Evolutionary conservation across 2,329 filamentous ascomycete genomes (phyloP), one percentile per base, ranked within the genome.

Genomic region (Bipolaris sorokiniana): DNA sequence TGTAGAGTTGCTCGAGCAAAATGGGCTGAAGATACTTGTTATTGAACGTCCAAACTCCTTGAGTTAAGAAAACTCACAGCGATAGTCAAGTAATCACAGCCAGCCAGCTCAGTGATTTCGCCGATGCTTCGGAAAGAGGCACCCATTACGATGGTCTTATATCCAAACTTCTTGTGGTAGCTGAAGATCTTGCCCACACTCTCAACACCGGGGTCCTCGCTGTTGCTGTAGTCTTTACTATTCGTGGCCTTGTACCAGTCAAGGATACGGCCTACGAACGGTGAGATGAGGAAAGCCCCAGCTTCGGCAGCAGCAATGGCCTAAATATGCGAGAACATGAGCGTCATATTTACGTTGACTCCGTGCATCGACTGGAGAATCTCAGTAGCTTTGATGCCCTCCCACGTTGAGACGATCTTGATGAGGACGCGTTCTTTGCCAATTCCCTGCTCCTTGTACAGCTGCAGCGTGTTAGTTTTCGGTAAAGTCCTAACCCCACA

Each of bases 141-240:
- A 76, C 95, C 95, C 95, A 99, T 99, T 82, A 99, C 95, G 73
- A 98, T 97, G 80, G 95, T 99, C 74, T 96, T 97, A 89, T 99
- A 97, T 80, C 90, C 92, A 80, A 84, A 91, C 87, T 98, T 98
- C 91, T 99, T 99, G 90, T 99, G 99, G 91, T 99, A 99, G 88
- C 99, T 95, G 88, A 90, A 99, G 84, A 99, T 99, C 80, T 74
- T 77, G 86, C 94, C 86, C 76, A 99, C 95, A 67, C 90, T 94
- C 83, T 91, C 86, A 80, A 99, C 95, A 84, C 95, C 95, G 56
- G 95, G 95, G 84, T 99, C 95, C 79, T 96, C 91, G 80, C 90
- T 83, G 79, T 92, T 86, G 77, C 84, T 75, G 88, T 93, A 99
- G 68, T 95, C 90, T 87, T 96, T 93, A 89, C 96, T 96, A 80